These are phyloP conservation scores for Trametes punicea DNA, from an alignment of 768 basidiomycete genomes.

Conservation along the genomic window DNA sequence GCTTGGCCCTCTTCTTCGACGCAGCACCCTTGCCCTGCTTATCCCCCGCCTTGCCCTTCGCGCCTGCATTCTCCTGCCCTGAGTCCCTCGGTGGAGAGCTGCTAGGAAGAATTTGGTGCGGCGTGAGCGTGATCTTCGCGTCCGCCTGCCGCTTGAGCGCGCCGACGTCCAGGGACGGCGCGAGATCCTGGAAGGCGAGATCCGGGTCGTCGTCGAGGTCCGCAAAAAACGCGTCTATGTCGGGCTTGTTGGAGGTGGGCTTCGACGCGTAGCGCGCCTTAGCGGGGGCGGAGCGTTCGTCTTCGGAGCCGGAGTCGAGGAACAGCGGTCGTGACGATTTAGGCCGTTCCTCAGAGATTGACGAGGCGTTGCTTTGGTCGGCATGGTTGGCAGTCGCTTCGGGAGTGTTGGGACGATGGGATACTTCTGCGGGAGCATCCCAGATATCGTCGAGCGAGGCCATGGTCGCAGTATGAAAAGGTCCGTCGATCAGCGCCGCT, in stretches of 20 bases:
- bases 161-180: conserved; percentile 50
- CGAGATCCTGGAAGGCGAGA: conserved; percentile 36
- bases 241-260: conserved; percentile 25
- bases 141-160: conserved; percentile 54
- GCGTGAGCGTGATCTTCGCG: conserved; percentile 43
- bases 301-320: conserved; percentile 52
- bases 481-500: too few relatives aligned
- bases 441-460: conserved; percentile 55
- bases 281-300: conserved; percentile 31
- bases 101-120: conserved; percentile 46
- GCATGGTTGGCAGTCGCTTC: conserved; percentile 16
- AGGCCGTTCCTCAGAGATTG: conserved; percentile 31
- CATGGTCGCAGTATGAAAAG: conserved; percentile 5
- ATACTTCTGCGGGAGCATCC: conserved; percentile 46
- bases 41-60: conserved; percentile 40
- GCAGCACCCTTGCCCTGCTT: conserved; percentile 21
- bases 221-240: conserved; percentile 44
- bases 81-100: conserved; percentile 45
- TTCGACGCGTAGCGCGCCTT: conserved; percentile 21
- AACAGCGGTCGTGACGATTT: conserved; percentile 45
- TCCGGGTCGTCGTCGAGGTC: conserved; percentile 49
- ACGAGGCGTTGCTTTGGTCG: conserved; percentile 12
- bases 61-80: conserved; percentile 25
- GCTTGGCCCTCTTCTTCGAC: conserved; percentile 45
- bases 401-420: conserved; percentile 16